phyloP scores from a whole-genome alignment of 1,284 basidiomycete genomes.

The Laetiporus sulphureus region DNA sequence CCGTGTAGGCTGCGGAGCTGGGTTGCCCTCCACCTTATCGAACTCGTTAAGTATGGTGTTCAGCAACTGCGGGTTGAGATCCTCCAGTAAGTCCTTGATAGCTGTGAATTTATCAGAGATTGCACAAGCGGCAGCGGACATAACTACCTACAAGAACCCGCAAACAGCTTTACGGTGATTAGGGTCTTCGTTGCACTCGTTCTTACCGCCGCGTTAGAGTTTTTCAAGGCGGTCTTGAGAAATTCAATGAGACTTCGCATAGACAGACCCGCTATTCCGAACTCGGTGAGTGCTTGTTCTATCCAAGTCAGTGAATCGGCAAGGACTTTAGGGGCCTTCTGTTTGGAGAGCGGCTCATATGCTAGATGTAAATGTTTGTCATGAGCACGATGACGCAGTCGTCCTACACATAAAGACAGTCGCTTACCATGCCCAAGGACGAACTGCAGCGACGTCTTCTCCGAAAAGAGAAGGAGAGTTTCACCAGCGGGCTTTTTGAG shows the following conservation, averaged over 20 bases:
- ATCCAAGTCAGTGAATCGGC: constrained; percentile 92
- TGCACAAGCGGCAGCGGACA: not conserved
- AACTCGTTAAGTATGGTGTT: constrained; percentile 90
- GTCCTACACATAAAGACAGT: too few relatives aligned
- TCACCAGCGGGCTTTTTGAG: constrained; percentile 97
- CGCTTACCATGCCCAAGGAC: constrained; percentile 83
- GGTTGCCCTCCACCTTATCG: constrained; percentile 83
- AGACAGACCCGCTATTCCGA: constrained; percentile 85
- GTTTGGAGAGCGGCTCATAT: constrained; percentile 87
- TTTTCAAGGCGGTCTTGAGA: constrained; percentile 82
- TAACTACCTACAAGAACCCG: constrained; percentile 70
- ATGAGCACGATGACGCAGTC: not conserved
- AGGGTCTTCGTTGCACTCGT: constrained; percentile 93
- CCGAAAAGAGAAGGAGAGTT: constrained; percentile 74
- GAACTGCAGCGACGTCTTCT: constrained; percentile 93
- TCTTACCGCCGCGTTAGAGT: constrained; percentile 91
- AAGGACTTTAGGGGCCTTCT: constrained; percentile 96
- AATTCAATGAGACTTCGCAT: constrained; percentile 87
- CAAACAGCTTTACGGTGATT: constrained; percentile 88
- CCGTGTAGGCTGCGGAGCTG: constrained; percentile 77
- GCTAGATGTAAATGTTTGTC: constrained; percentile 36
- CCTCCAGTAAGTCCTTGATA: constrained; percentile 89
- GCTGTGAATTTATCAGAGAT: constrained; percentile 37
- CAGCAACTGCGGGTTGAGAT: constrained; percentile 92
- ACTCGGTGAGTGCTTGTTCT: constrained; percentile 84